Conservation (phyloP, 176 grass and related monocot genomes). For the Aegilops umbellulata region DNA sequence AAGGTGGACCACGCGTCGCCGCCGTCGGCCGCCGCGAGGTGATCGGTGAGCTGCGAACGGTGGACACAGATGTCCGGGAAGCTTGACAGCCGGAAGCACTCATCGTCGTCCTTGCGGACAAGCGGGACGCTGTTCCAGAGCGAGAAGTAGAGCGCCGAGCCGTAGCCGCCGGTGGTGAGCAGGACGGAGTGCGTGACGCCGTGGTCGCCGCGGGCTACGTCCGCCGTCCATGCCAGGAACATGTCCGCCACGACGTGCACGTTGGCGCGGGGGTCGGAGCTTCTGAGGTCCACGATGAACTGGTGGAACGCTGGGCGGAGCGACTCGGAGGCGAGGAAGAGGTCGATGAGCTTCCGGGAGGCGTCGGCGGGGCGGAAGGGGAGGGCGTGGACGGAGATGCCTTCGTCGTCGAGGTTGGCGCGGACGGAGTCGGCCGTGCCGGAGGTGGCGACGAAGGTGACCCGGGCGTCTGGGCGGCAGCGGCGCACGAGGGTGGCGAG, state of each 20-base stretch:
- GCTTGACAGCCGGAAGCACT: neutral
- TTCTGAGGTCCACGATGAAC: constrained; percentile 17
- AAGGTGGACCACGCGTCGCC: neutral
- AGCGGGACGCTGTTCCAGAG: constrained; percentile 40
- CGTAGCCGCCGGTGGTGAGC: constrained; percentile 45
- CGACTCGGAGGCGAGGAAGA: constrained; percentile 40
- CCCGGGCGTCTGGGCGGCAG: neutral
- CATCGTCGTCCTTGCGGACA: neutral
- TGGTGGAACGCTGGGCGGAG: constrained; percentile 35
- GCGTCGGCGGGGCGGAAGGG: neutral
- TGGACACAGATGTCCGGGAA: constrained; percentile 21
- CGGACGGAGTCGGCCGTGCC: neutral
- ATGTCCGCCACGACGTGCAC: constrained; percentile 37
- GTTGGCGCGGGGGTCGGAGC: neutral
- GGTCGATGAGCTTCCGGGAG: constrained; percentile 23
- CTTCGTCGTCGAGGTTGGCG: neutral
- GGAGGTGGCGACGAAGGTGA: constrained; percentile 16
- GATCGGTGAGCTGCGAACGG: constrained; percentile 30
- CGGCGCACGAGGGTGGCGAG: constrained; percentile 7
- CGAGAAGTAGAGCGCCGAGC: constrained; percentile 28
- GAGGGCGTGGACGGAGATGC: constrained; percentile 28
- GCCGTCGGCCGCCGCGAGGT: constrained; percentile 6
- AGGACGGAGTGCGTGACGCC: constrained; percentile 30
- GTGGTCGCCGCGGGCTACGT: constrained; percentile 15
- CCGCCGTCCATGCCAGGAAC: constrained; percentile 37